These are phyloP conservation scores for Sclerotinia trifoliorum DNA, from an alignment of 2,329 filamentous ascomycete species.

Conservation along the genomic window DNA sequence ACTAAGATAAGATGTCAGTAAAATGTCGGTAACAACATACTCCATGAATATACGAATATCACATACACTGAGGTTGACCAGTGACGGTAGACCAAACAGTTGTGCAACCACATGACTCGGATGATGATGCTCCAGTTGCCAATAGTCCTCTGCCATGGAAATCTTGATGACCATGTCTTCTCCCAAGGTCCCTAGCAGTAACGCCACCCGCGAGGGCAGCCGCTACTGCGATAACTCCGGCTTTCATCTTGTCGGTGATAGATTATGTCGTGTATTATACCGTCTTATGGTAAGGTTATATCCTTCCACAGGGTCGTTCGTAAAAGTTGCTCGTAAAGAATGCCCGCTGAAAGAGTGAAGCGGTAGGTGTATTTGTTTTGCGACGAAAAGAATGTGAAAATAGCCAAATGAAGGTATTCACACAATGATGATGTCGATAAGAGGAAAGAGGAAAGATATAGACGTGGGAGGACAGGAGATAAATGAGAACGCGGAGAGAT, in stretches of 20 bases:
- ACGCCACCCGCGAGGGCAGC: slow-evolving; percentile 58
- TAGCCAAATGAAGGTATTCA: slow-evolving; percentile 43
- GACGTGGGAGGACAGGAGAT: slow-evolving; percentile 30
- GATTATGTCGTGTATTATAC: slow-evolving; percentile 30
- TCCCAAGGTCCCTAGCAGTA: slow-evolving; percentile 53
- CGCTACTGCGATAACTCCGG: slow-evolving; percentile 61
- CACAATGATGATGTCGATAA: slow-evolving; percentile 23
- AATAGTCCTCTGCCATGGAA: slow-evolving; percentile 52
- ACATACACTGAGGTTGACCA: slow-evolving; percentile 63
- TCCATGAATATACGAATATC: slow-evolving; percentile 4
- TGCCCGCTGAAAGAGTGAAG: slow-evolving; percentile 90
- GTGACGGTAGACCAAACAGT: slow-evolving; percentile 72
- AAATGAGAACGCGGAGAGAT: slow-evolving; percentile 16
- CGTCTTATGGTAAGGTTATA: slow-evolving; percentile 11
- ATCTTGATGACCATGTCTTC: slow-evolving; percentile 53
- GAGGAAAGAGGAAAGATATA: slow-evolving; percentile 28
- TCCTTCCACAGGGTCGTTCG: slow-evolving; percentile 9
- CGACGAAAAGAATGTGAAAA: slow-evolving; percentile 48
- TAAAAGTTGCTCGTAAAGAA: slow-evolving; percentile 45
- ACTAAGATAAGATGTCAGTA: slow-evolving; percentile 26
- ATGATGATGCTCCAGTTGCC: slow-evolving; percentile 33
- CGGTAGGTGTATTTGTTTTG: slow-evolving; percentile 57
- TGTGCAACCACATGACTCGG: slow-evolving; percentile 64
- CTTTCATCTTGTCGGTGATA: slow-evolving; percentile 66
- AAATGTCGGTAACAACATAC: background rate